Conservation (phyloP, 768 basidiomycete genomes). For the Leccinum truebloodii region DNA sequence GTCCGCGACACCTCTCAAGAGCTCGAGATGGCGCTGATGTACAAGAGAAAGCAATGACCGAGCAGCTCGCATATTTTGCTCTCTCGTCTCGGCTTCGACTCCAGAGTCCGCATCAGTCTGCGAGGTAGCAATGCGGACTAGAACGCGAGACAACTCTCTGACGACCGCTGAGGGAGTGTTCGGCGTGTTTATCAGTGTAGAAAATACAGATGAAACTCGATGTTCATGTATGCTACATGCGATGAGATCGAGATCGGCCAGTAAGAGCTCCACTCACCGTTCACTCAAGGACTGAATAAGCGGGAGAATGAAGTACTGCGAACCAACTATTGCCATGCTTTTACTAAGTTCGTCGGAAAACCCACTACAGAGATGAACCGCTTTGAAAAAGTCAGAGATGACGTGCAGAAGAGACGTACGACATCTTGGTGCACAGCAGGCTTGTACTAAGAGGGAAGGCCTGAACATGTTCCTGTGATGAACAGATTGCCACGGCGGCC, state of each 20-base stretch:
- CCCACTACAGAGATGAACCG: slow-evolving; percentile 34
- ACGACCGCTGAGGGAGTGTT: slow-evolving; percentile 24
- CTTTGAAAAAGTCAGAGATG: background rate
- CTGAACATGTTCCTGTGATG: slow-evolving; percentile 58
- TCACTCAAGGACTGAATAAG: slow-evolving; percentile 44
- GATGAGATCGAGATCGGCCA: background rate
- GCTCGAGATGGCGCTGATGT: slow-evolving; percentile 62
- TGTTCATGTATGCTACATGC: slow-evolving; percentile 34
- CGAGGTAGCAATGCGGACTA: slow-evolving; percentile 23
- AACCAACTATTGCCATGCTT: slow-evolving; percentile 48
- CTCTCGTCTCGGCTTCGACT: slow-evolving; percentile 6
- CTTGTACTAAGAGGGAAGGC: slow-evolving; percentile 41
- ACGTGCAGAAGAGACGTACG: slow-evolving; percentile 41
- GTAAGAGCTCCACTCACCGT: slow-evolving; percentile 35
- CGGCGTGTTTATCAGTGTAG: slow-evolving; percentile 31
- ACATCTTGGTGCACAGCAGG: slow-evolving; percentile 44
- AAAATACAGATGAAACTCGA: slow-evolving; percentile 29
- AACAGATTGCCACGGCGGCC: slow-evolving; percentile 64
- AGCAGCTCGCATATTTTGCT: slow-evolving; percentile 11
- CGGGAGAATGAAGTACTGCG: slow-evolving; percentile 57
- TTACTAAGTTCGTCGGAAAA: slow-evolving; percentile 50
- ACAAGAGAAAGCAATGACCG: slow-evolving; percentile 52
- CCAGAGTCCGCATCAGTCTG: slow-evolving; percentile 2
- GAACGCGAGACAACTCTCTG: slow-evolving; percentile 23
- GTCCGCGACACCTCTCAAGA: slow-evolving; percentile 46